Evolutionary conservation across 2,329 filamentous ascomycete genomes (phyloP).

Genomic region (Phaeosphaeriaceae sp.): DNA sequence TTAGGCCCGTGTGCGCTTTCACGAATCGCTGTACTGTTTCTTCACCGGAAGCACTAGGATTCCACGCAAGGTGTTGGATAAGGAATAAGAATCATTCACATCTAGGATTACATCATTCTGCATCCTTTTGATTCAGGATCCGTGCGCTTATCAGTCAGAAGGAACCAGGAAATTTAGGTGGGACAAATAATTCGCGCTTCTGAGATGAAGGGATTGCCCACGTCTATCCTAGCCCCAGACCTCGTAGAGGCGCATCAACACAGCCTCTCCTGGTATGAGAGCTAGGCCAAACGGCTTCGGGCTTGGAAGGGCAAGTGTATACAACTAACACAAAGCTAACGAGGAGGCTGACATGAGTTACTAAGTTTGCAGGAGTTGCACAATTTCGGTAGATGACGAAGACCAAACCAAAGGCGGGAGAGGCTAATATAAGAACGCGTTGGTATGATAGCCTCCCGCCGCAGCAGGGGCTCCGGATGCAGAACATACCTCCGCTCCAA

Average conservation of each 20-base stretch:
- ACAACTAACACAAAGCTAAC: slow-evolving; percentile 4
- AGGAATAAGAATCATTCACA: too few relatives aligned
- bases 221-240: too few relatives aligned
- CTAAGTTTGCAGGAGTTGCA: slow-evolving; percentile 17
- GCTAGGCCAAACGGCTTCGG: not conserved
- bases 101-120: too few relatives aligned
- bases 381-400: slow-evolving; percentile 19
- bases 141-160: too few relatives aligned
- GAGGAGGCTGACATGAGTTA: slow-evolving; percentile 15
- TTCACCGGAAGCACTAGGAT: too few relatives aligned
- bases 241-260: not conserved
- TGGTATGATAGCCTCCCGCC: slow-evolving; percentile 17
- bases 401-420: slow-evolving; percentile 12
- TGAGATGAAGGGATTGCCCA: too few relatives aligned
- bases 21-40: too few relatives aligned
- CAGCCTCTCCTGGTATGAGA: not conserved
- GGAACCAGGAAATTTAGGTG: too few relatives aligned
- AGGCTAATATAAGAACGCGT: slow-evolving; percentile 22
- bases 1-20: too few relatives aligned
- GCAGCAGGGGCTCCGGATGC: slow-evolving; percentile 17
- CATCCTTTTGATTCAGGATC: too few relatives aligned
- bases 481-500: slow-evolving; percentile 22
- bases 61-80: too few relatives aligned
- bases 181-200: too few relatives aligned
- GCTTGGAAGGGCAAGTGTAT: not conserved